Evolutionary conservation across 1,284 basidiomycete genomes (phyloP).

Genomic region (Cryptococcus amylolentus): DNA sequence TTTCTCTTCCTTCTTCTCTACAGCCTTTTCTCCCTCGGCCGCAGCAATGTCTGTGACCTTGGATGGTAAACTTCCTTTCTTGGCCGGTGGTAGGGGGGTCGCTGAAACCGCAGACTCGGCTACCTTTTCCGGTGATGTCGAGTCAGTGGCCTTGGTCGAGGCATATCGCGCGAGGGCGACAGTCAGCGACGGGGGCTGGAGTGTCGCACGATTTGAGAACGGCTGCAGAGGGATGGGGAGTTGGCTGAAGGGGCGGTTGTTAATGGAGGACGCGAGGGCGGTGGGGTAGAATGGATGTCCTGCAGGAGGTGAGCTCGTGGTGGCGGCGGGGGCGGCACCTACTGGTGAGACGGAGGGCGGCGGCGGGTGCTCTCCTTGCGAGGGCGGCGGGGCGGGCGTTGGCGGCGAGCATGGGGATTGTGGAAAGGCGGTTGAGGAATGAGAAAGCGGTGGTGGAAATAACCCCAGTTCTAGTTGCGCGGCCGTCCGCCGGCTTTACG

Average conservation of each 20-base stretch:
- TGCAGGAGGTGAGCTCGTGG: neutral
- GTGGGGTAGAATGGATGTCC: constrained; percentile 9
- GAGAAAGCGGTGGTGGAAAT: neutral
- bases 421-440: neutral
- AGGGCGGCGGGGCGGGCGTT: no score
- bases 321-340: neutral
- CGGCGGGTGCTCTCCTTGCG: neutral
- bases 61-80: constrained; percentile 17
- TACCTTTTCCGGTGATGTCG: no score
- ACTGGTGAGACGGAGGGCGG: neutral
- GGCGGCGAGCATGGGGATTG: constrained; percentile 1
- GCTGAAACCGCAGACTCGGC: neutral
- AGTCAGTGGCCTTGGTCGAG: constrained; percentile 23
- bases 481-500: neutral
- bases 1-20: constrained; percentile 65
- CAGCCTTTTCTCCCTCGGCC: constrained; percentile 63
- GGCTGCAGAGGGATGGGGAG: constrained; percentile 14
- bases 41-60: constrained; percentile 26
- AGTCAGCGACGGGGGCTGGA: neutral
- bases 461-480: neutral
- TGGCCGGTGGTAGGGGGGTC: constrained; percentile 29
- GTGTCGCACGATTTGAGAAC: constrained; percentile 7
- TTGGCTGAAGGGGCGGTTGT: constrained; percentile 10
- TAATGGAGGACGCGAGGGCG: constrained; percentile 8
- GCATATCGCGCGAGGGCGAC: constrained; percentile 6